Evolutionary conservation across 768 basidiomycete genomes (phyloP).

Genomic region (Hygrocybe coccinea): DNA sequence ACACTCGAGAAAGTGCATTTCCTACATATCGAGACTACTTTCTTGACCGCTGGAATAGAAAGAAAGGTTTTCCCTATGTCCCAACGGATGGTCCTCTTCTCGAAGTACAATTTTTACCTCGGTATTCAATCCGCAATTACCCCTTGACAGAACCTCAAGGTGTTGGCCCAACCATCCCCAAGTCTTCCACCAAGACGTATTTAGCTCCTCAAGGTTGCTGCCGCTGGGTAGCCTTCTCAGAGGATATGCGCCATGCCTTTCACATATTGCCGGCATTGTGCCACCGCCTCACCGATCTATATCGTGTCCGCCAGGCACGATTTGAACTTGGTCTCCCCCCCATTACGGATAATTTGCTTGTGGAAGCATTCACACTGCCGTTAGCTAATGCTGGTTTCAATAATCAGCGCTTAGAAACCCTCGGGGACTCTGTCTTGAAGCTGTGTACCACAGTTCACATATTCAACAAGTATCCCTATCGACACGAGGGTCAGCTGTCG

Average conservation of each 20-base stretch:
- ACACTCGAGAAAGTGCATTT: slow-evolving; percentile 43
- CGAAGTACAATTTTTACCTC: slow-evolving; percentile 46
- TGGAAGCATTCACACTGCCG: slow-evolving; percentile 76
- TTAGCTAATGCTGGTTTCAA: slow-evolving; percentile 57
- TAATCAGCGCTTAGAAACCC: slow-evolving; percentile 83
- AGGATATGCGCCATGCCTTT: slow-evolving; percentile 47
- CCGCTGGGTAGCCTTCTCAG: slow-evolving; percentile 50
- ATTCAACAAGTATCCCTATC: slow-evolving; percentile 67
- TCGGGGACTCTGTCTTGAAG: slow-evolving; percentile 82
- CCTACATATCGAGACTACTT: slow-evolving; percentile 60
- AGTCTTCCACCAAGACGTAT: slow-evolving; percentile 21
- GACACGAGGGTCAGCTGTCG: slow-evolving; percentile 81
- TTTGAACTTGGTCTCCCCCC: slow-evolving; percentile 56
- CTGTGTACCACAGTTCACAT: slow-evolving; percentile 70
- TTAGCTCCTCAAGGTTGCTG: slow-evolving; percentile 45
- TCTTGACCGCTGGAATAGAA: slow-evolving; percentile 49
- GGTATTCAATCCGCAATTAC: slow-evolving; percentile 40
- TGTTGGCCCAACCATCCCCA: slow-evolving; percentile 15
- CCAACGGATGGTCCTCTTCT: slow-evolving; percentile 57
- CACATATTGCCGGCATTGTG: slow-evolving; percentile 60
- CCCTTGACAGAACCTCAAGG: slow-evolving; percentile 16
- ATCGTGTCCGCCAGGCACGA: slow-evolving; percentile 51
- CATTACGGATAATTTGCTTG: slow-evolving; percentile 51
- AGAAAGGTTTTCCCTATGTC: slow-evolving; percentile 39
- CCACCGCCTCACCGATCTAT: slow-evolving; percentile 60